Evolutionary conservation across 2,329 filamentous ascomycete genomes (phyloP).

Genomic region (Colletotrichum horii): DNA sequence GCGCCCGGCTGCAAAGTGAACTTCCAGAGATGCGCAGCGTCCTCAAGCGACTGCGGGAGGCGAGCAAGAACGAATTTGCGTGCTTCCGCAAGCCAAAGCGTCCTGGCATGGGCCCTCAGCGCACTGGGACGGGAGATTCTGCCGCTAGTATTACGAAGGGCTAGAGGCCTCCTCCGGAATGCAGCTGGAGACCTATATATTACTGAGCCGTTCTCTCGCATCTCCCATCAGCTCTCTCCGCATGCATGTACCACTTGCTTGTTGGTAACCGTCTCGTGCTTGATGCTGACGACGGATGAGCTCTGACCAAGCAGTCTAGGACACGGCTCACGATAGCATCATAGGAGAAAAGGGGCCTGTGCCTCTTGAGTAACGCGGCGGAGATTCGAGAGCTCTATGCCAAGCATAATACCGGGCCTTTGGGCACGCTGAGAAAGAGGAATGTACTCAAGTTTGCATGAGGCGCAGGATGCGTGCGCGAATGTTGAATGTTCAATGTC

Average conservation of each 20-base stretch:
- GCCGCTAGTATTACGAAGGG: slow-evolving; percentile 25
- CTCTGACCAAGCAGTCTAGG: neutral
- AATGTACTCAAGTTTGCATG: neutral
- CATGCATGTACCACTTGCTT: neutral
- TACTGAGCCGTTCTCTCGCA: neutral
- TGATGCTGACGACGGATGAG: neutral
- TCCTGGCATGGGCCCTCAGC: slow-evolving; percentile 34
- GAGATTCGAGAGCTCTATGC: neutral
- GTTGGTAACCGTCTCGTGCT: neutral
- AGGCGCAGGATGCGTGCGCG: neutral
- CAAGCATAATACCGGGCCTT: neutral
- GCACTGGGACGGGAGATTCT: slow-evolving; percentile 38
- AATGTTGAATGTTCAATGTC: neutral
- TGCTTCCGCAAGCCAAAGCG: slow-evolving; percentile 75
- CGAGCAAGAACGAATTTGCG: slow-evolving; percentile 85
- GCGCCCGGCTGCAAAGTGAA: slow-evolving; percentile 81
- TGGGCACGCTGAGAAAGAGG: neutral
- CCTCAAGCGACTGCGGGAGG: slow-evolving; percentile 82
- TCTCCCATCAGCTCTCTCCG: neutral
- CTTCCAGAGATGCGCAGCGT: slow-evolving; percentile 87
- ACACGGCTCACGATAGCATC: neutral
- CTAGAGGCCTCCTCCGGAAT: slow-evolving; percentile 18
- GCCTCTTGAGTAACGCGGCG: neutral
- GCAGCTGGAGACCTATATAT: neutral
- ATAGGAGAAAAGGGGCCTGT: neutral